Conservation (phyloP, 306 rosid genomes). For the Comarum palustre region DNA sequence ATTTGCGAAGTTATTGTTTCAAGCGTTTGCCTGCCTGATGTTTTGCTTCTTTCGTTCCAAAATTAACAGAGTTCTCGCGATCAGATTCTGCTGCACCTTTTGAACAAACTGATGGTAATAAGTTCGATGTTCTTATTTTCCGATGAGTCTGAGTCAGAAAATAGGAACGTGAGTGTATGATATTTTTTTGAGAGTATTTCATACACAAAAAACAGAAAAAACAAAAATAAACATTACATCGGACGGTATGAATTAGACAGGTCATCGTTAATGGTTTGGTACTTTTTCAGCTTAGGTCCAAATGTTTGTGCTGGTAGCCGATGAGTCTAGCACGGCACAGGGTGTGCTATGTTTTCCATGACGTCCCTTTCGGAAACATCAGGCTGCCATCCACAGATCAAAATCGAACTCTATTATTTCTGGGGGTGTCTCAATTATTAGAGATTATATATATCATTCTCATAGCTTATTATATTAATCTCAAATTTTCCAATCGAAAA, state of each 20-base stretch:
- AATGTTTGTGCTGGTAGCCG: not conserved
- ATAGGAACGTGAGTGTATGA: not conserved
- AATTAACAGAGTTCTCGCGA: not conserved
- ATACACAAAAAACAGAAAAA: too few species aligned
- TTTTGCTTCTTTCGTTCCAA: not conserved
- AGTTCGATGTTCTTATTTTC: not conserved
- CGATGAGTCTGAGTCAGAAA: not conserved
- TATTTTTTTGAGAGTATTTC: too few species aligned
- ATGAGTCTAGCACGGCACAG: too few species aligned
- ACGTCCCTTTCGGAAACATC: not conserved
- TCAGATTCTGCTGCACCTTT: not conserved
- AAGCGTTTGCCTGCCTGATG: not conserved
- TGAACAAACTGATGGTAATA: not conserved
- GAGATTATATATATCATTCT: not conserved
- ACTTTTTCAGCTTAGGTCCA: not conserved
- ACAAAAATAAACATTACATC: too few species aligned
- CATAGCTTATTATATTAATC: not conserved
- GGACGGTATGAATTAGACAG: too few species aligned
- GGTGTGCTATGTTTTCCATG: not conserved
- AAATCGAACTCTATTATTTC: not conserved
- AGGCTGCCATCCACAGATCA: constrained; percentile 14
- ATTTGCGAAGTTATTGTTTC: not conserved
- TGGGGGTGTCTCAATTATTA: not conserved
- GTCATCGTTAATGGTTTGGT: too few species aligned
- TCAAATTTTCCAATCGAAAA: not conserved